Conservation (phyloP, 2,329 filamentous ascomycete genomes). For the Pleomassaria siparia region DNA sequence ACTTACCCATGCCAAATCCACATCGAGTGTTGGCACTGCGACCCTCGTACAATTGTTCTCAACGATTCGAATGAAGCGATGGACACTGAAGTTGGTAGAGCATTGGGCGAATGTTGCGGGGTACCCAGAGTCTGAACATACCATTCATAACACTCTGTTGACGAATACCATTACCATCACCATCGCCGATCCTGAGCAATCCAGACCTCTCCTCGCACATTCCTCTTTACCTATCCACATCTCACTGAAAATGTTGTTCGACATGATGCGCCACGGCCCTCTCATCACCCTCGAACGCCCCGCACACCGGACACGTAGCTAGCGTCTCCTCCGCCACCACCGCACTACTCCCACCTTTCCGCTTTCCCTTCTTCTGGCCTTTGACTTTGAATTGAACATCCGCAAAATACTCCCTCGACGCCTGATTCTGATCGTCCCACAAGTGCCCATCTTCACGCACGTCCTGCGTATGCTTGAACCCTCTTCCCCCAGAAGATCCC, state of each 20-base stretch:
- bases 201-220: no score
- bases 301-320: conserved; percentile 65
- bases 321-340: conserved; percentile 24
- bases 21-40: conserved; percentile 71
- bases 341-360: conserved; percentile 11
- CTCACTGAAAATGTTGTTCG: conserved; percentile 55
- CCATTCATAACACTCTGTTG: no score
- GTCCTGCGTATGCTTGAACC: conserved; percentile 27
- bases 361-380: conserved; percentile 28
- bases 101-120: no score
- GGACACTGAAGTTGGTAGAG: no score
- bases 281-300: conserved; percentile 67
- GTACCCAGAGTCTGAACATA: no score
- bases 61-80: conserved; percentile 65
- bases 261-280: conserved; percentile 69
- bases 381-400: conserved; percentile 27
- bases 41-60: conserved; percentile 47
- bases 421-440: conserved; percentile 26
- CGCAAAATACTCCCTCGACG: conserved; percentile 20
- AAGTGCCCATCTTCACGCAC: conserved; percentile 33
- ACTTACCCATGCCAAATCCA: conserved; percentile 68
- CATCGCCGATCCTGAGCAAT: no score
- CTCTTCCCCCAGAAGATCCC: conserved; percentile 7
- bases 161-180: no score
- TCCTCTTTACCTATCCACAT: neutral